A percentile compares a stretch with the other conserved stretches of the same genome.
Conservation (phyloP, 257 asterid species). For the Rubia yunnanensis region DNA sequence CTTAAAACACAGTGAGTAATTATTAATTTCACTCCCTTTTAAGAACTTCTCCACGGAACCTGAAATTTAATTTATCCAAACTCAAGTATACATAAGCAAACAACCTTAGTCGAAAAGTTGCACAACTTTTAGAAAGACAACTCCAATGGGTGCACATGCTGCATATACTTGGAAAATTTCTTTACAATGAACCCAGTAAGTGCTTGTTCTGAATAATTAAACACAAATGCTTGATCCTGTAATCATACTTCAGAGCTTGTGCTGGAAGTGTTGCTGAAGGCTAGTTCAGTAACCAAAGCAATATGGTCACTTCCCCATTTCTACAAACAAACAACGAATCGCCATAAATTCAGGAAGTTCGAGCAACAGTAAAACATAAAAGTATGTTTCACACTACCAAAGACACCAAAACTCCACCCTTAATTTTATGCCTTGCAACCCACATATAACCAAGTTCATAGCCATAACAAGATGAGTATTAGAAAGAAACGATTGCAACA, state of each 20-base stretch:
- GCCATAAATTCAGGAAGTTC: background rate
- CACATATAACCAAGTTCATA: too few relatives aligned
- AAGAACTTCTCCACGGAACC: too few relatives aligned
- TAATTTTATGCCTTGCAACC: too few relatives aligned
- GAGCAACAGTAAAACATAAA: background rate
- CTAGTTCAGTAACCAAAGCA: slow-evolving; percentile 85
- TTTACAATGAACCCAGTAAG: background rate
- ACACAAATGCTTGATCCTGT: background rate
- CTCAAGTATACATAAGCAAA: too few relatives aligned
- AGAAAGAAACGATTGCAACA: background rate
- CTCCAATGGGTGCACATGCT: too few relatives aligned
- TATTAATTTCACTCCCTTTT: too few relatives aligned
- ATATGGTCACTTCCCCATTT: slow-evolving; percentile 99
- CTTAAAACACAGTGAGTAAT: too few relatives aligned
- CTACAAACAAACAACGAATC: slow-evolving; percentile 34
- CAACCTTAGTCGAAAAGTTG: too few relatives aligned
- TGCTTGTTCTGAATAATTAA: slow-evolving; percentile 1
- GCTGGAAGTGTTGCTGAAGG: slow-evolving; percentile 33
- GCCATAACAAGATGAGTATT: too few relatives aligned
- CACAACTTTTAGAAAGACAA: too few relatives aligned
- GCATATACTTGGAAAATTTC: too few relatives aligned
- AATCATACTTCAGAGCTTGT: slow-evolving; percentile 8
- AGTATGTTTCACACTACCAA: background rate
- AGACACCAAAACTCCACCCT: background rate
- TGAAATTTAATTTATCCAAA: too few relatives aligned